Evolutionary conservation across 2,329 filamentous ascomycete genomes (phyloP).

Genomic region (Alternaria ventricosa): DNA sequence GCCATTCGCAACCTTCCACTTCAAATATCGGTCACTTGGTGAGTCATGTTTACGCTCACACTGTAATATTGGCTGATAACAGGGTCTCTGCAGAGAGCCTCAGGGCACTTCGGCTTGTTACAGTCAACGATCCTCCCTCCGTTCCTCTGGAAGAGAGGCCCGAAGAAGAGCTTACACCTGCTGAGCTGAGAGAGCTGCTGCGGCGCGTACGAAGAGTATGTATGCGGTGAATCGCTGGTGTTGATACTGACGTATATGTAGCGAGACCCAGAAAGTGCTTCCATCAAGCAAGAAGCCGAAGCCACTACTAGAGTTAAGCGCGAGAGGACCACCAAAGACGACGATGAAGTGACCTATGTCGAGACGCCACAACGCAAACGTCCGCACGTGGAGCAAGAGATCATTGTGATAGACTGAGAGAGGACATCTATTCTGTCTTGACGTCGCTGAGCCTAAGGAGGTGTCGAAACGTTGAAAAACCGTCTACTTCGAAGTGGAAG

Average conservation of each 20-base stretch:
- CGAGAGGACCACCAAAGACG: neutral
- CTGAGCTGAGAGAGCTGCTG: conserved; percentile 6
- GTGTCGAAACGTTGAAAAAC: neutral
- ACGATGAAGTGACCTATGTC: conserved; percentile 2
- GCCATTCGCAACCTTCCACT: conserved; percentile 10
- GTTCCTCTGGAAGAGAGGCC: neutral
- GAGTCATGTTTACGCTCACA: neutral
- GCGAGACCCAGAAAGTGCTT: neutral
- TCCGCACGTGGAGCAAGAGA: conserved; percentile 6
- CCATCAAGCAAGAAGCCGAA: neutral
- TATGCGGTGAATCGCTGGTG: neutral
- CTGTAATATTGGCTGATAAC: no score
- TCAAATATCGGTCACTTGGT: conserved; percentile 18
- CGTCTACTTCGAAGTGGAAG: neutral
- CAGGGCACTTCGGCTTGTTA: neutral
- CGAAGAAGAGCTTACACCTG: neutral
- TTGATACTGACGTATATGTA: neutral
- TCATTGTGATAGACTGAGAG: neutral
- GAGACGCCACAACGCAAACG: conserved; percentile 5
- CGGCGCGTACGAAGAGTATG: conserved; percentile 5
- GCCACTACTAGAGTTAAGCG: neutral
- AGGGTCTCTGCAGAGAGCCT: no score
- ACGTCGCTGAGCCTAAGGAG: neutral
- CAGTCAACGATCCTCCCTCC: neutral
- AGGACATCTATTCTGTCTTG: neutral